Conservation (phyloP, 2,329 filamentous ascomycete genomes). For the Aspergillus sojae region DNA sequence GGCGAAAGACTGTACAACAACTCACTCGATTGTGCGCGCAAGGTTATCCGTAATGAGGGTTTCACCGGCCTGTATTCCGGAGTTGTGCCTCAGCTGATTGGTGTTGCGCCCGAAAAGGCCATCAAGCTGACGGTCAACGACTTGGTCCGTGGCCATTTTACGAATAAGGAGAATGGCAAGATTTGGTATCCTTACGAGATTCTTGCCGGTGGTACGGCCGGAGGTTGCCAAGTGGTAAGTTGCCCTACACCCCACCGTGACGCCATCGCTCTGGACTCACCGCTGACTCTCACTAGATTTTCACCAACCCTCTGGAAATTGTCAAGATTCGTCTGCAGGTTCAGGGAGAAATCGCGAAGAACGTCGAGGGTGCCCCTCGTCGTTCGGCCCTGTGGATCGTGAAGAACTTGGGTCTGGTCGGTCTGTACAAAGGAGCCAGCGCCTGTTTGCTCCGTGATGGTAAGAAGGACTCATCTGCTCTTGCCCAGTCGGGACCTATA, state of each 20-base stretch:
- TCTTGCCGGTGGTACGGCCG: conserved; percentile 83
- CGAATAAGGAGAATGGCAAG: conserved; percentile 70
- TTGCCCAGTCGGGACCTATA: not conserved
- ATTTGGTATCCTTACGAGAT: conserved; percentile 76
- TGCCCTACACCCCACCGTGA: conserved; percentile 14
- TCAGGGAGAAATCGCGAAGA: conserved; percentile 93
- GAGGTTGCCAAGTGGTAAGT: conserved; percentile 93
- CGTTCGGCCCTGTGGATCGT: conserved; percentile 98
- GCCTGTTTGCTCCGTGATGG: conserved; percentile 88
- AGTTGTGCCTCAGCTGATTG: conserved; percentile 90
- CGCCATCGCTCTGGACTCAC: conserved; percentile 10
- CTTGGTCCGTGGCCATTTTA: conserved; percentile 75
- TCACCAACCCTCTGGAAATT: conserved; percentile 97
- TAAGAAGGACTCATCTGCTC: conserved; percentile 31
- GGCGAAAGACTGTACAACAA: conserved; percentile 95
- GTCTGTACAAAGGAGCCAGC: conserved; percentile 94
- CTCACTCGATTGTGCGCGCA: conserved; percentile 90
- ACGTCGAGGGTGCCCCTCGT: conserved; percentile 76
- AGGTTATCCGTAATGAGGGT: conserved; percentile 91
- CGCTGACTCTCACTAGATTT: conserved; percentile 63
- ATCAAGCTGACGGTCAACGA: conserved; percentile 99
- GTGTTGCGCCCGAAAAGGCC: conserved; percentile 98
- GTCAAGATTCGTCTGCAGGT: conserved; percentile 99
- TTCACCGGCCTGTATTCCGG: conserved; percentile 89
- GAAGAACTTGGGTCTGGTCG: conserved; percentile 87